Percentiles rank a stretch among this genome's conserved stretches.
Conservation (phyloP, 768 basidiomycete genomes). For the Peribolospora kevripleyi region DNA sequence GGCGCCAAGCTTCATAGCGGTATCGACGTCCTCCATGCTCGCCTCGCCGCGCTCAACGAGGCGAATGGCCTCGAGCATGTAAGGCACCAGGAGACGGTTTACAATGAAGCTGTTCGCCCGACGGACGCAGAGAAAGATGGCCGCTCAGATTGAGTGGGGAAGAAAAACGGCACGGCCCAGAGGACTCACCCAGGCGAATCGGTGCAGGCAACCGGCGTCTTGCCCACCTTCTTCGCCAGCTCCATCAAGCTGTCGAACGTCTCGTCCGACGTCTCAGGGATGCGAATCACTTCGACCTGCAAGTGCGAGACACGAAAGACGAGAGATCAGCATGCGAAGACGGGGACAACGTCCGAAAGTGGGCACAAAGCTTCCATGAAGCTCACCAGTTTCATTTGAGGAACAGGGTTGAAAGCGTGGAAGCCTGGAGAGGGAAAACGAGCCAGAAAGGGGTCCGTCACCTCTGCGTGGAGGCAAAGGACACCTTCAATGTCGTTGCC, state of each 20-base stretch:
- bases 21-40: constrained; percentile 22
- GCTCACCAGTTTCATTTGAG: constrained; percentile 19
- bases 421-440: constrained; percentile 6
- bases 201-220: constrained; percentile 22
- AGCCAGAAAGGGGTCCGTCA: too few species aligned
- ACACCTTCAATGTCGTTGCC: too few species aligned
- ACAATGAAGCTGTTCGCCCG: constrained; percentile 20
- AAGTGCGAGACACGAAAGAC: constrained; percentile 1
- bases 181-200: constrained; percentile 22
- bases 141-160: neutral
- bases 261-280: constrained; percentile 18
- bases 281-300: constrained; percentile 22
- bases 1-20: constrained; percentile 26
- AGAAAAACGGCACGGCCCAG: neutral
- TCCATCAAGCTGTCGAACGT: constrained; percentile 19
- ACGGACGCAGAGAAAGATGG: neutral
- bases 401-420: constrained; percentile 24
- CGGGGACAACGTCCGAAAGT: neutral
- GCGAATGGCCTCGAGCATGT: constrained; percentile 24
- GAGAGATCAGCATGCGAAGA: too few species aligned
- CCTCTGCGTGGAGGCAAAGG: too few species aligned
- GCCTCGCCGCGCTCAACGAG: constrained; percentile 27
- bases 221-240: constrained; percentile 21
- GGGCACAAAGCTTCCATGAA: neutral
- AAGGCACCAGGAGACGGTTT: constrained; percentile 23